Base-by-base conservation (phyloP, 2,329 filamentous ascomycete genomes). In the Rhytidhysteron rufulum region DNA sequence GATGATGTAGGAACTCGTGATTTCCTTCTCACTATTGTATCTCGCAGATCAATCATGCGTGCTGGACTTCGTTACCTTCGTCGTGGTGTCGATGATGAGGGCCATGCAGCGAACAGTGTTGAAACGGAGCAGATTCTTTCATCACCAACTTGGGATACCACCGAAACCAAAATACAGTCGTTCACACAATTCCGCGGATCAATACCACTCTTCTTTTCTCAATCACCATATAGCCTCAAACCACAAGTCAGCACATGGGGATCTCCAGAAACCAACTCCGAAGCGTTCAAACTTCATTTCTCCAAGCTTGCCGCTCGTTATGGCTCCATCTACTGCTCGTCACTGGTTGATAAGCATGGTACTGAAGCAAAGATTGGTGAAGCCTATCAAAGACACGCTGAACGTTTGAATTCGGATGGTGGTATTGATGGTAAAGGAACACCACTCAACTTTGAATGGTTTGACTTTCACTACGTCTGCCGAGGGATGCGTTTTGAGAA, bases 401-500 rank as follows among this genome's bases (percentile, higher is more conserved):
- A 79, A 35, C 66, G 71, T 18, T 70, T 91, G 39, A 95, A 93
- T 48, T 74, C 83, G 8, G 40, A 51, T 6, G 72, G 72, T 5
- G 71, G 74, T 4, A 61, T 74, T 16, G 72, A 79, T 43, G 72
- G 69, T 9, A 61, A 67, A 37, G 63, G 62, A 10, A 60, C 58
- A 9, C 62, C 71, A 8, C 67, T 93, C 10, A 76, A 73, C 0
- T 94, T 95, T 56, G 88, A 95, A 59, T 98, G 93, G 93, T 98
- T 97, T 54, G 93, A 98, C 59, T 98, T 98, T 55, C 93, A 97
- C 62, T 77, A 82, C 15, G 86, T 86, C 20, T 97, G 93, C 58
- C 84, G 88, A 13, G 93, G 93, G 0, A 96, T 98, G 91, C 94
- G 88, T 53, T 98, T 97, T 57, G 91, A 97, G 58, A 97, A 97